Base-by-base conservation (phyloP, 139 green algal genomes). In the Chlorella sp. region DNA sequence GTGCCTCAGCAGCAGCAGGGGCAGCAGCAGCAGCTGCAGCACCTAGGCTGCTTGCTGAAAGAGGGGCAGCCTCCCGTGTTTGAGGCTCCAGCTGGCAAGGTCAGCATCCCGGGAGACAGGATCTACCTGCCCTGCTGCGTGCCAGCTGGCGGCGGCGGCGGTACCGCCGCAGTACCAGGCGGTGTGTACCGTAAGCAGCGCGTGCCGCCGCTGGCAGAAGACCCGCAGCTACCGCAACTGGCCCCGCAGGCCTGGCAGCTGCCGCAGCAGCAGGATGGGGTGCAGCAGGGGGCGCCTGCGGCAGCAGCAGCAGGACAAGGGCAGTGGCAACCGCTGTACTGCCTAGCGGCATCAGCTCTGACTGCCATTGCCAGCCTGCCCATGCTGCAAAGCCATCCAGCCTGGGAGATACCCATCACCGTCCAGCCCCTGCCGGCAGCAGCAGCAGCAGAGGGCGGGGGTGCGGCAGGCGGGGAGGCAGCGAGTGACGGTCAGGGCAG, bases 391-490 rank as follows among this genome's bases (percentile, higher is more conserved):
- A 1, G 64, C 18, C 2, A 0, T 12, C 57, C 75, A 0, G 76
- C 57, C 36, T 92, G 82, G 82, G 86, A 92, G 69, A 87, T 92
- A 24, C 89, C 89, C 0, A 24, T 92, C 12, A 73, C 57, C 36
- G 37, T 89, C 16, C 53, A 75, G 53, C 81, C 21, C 28, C 61
- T 80, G 40, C 24, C 86, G 5, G 78, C 19, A 61, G 39, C 4
- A 18, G 34, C 86, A 24, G 78, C 19, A 61, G 39, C 4, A 18
- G 34, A 81, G 37, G 71, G 42, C 30, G 32, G 85, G 18, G 18
- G 37, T 12, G 16, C 32, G 36, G 85, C 85, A 30, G 83, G 28
- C n/a, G 32, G 15, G 40, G 64, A 16, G 60, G n/a, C 3, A 34
- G 64, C 36, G 22, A 19, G 82, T 14, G 48, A 9, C 7, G 48